A percentile compares a stretch with the other conserved stretches of the same genome.
Conservation (phyloP, 2,329 filamentous ascomycete genomes). For the Aspergillus ochraceoroseus region DNA sequence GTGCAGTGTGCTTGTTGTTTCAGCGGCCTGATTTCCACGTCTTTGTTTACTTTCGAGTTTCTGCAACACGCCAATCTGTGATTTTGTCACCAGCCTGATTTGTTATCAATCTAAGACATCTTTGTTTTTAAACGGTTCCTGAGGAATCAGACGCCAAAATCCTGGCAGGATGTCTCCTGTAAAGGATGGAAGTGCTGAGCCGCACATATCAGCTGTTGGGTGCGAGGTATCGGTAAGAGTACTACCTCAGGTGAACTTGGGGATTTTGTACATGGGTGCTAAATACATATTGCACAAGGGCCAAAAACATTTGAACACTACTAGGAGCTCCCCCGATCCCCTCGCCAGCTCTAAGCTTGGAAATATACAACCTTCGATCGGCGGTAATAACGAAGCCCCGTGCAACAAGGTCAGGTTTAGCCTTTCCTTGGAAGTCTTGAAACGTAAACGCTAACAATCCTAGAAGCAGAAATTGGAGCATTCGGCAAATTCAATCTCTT, state of each 20-base stretch:
- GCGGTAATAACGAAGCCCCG: slow-evolving; percentile 24
- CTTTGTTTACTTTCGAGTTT: slow-evolving; percentile 15
- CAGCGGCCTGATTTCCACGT: slow-evolving; percentile 11
- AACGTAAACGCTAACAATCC: slow-evolving; percentile 31
- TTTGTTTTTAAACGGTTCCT: slow-evolving; percentile 24
- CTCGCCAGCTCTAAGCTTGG: slow-evolving; percentile 35
- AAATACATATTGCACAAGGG: slow-evolving; percentile 14
- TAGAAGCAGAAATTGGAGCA: slow-evolving; percentile 48
- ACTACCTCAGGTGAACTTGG: background rate
- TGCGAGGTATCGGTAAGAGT: slow-evolving; percentile 30
- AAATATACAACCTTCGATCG: slow-evolving; percentile 27
- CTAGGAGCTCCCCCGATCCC: slow-evolving; percentile 29
- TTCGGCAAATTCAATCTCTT: slow-evolving; percentile 23
- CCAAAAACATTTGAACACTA: slow-evolving; percentile 25
- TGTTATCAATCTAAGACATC: slow-evolving; percentile 25
- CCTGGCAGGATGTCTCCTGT: slow-evolving; percentile 20
- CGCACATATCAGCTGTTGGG: slow-evolving; percentile 20
- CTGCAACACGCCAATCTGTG: slow-evolving; percentile 1
- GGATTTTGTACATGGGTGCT: background rate
- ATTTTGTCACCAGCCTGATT: background rate
- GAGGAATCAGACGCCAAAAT: slow-evolving; percentile 24
- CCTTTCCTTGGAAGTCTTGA: background rate
- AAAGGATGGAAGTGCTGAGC: slow-evolving; percentile 20
- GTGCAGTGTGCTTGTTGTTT: slow-evolving; percentile 16
- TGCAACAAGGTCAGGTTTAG: slow-evolving; percentile 37